Evolutionary conservation across 139 green algal species (phyloP), one percentile per base, ranked within the genome.

Genomic region (Volvox africanus): DNA sequence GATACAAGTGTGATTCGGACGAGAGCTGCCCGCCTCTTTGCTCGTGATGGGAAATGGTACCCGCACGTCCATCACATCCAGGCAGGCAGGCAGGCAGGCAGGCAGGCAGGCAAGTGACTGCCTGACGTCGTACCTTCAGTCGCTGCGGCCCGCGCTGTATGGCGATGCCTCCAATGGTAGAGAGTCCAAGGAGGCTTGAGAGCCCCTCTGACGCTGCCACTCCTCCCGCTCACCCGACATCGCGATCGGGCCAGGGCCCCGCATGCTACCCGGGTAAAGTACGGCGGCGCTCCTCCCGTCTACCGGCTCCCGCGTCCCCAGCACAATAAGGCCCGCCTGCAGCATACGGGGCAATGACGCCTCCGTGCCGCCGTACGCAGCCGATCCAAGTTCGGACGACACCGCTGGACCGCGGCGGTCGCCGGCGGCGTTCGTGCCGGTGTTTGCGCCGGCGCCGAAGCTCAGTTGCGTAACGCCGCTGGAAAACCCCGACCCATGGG

Each of bases 281-380:
- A 55, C 44, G 44, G 44, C 5, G 22, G 24, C 28, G 73, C 76
- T 82, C 21, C 33, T 35, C 33, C 76, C 76, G 16, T 35, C 1
- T 2, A 36, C 33, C 24, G 18, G 9, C 79, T 85, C 80, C 80
- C 80, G 26, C 32, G 14, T 18, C 16, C 81, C 81, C 26, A 87
- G 61, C 17, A 87, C 61, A 21, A 87, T 76, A 17, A 87, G 81
- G 12, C 81, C 81, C 12, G 81, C 81, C 1, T 76, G 81, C n/a
- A 87, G 81, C 81, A 87, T 87, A 5, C 30, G 1, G 1, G 81
- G 81, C 61, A 87, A 30, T n/a, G 81, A 33, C 19, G 21, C 65
- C 65, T 73, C 65, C 65, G 21, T 16, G 65, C 65, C 65, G 65
- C 65, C 12, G 65, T 73, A 73, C 65, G 21, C 65, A 73, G 65